A percentile compares a stretch with the other conserved stretches of the same genome.
phyloP scores from a whole-genome alignment of 2,329 filamentous ascomycete species.

The Lachnum nothofagi region DNA sequence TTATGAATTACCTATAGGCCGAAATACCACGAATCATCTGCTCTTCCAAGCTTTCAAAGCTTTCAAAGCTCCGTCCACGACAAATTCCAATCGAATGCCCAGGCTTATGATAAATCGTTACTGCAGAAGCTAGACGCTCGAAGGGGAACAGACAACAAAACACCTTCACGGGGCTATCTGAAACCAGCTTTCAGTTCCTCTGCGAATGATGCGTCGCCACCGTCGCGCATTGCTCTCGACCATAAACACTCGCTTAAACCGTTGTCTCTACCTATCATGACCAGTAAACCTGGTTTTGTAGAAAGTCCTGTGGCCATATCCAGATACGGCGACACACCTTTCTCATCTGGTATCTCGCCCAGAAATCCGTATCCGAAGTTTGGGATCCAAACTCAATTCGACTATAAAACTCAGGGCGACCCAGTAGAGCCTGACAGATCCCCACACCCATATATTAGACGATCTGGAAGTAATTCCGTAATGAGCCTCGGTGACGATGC shows the following conservation, averaged over 20 bases:
- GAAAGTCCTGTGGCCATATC: conserved; percentile 28
- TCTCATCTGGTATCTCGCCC: conserved; percentile 29
- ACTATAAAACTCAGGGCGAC: conserved; percentile 30
- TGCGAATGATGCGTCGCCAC: conserved; percentile 32
- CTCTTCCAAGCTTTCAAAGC: conserved; percentile 16
- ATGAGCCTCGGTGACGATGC: conserved; percentile 42
- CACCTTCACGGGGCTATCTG: conserved; percentile 29
- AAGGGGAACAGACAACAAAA: conserved; percentile 30
- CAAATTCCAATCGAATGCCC: conserved; percentile 31
- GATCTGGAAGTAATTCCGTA: conserved; percentile 43
- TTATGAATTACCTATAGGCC: conserved; percentile 17
- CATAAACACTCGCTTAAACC: conserved; percentile 32
- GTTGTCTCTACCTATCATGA: conserved; percentile 33
- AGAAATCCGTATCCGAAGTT: conserved; percentile 24
- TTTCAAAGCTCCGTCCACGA: conserved; percentile 35
- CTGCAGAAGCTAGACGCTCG: conserved; percentile 33
- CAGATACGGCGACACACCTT: conserved; percentile 30
- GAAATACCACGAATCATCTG: conserved; percentile 24
- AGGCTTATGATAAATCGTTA: conserved; percentile 36
- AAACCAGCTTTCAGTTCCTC: conserved; percentile 31
- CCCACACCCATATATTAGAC: conserved; percentile 32
- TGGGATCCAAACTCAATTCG: conserved; percentile 22
- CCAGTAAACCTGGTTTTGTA: conserved; percentile 25
- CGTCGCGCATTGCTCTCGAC: conserved; percentile 29
- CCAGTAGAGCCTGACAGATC: conserved; percentile 29